Evolutionary conservation across 768 basidiomycete genomes (phyloP), one percentile per base, ranked within the genome.

Genomic region (Tylopilus cervinicoccineus): DNA sequence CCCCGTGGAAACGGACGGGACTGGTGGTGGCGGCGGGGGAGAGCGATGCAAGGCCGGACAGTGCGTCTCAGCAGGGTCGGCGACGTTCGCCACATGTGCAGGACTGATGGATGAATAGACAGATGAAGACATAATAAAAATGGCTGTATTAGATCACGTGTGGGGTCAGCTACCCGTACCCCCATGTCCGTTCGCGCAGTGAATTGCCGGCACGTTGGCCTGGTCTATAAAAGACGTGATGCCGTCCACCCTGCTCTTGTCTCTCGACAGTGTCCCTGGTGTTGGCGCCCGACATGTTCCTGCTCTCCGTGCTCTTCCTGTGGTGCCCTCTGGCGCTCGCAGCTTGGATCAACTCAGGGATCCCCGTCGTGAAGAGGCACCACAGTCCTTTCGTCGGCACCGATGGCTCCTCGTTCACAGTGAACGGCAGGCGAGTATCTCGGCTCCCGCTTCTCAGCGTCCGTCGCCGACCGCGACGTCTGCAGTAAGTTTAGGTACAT

Each of bases 381-480:
- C 26, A 62, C 16, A 64, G 67, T 24, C 62, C 67, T 2, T 84
- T 81, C 55, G 72, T 84, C 11, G 62, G 70, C 33, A 69, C 69
- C 4, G 55, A 70, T 29, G 71, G 73, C 48, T 59, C 68, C n/a
- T 69, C 74, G 26, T 81, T 85, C 55, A 54, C 63, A 19, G 71
- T 80, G 37, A 82, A 84, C 48, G 80, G 80, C 58, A 77, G 72
- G 83, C 76, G 13, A 36, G 34, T 36, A 48, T 34, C 63, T 31
- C 6, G 1, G 3, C 2, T 16, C 20, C 31, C 6, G 29, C 29
- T 13, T 39, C 38, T 41, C 19, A 4, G 2, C 40, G 16, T 22
- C 22, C 40, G 40, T 43, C 10, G 13, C 52, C 63, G 69, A 50
- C 50, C 58, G 2, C 64, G 67, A 41, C 55, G 67, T 38, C 37